Conservation (phyloP, 345 rosid species). For the Ceriops tagal region DNA sequence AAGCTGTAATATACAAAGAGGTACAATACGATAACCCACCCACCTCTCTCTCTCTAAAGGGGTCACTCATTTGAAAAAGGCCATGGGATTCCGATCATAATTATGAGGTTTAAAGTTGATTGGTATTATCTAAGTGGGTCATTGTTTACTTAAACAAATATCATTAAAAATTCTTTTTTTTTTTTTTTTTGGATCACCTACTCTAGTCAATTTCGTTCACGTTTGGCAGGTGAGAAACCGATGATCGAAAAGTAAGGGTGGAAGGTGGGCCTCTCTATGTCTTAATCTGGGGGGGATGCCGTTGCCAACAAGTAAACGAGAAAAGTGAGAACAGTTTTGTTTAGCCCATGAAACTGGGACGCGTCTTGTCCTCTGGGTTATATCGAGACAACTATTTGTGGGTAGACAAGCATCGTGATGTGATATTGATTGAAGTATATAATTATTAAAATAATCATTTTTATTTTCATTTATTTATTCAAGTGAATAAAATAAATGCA, state of each 20-base stretch:
- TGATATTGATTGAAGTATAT: no score
- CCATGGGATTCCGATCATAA: slow-evolving; percentile 6
- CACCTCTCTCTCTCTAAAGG: slow-evolving; percentile 6
- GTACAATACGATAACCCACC: neutral
- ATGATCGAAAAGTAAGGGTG: neutral
- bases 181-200: slow-evolving; percentile 37
- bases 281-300: neutral
- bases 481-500: no score
- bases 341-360: no score
- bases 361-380: no score
- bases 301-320: no score
- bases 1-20: neutral
- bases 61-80: slow-evolving; percentile 28
- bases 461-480: no score
- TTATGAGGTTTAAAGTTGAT: neutral
- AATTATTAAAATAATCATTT: no score
- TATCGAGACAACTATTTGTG: no score
- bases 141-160: slow-evolving; percentile 21
- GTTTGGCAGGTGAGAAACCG: neutral
- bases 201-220: slow-evolving; percentile 24
- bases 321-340: no score
- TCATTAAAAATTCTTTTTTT: neutral
- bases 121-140: slow-evolving; percentile 13
- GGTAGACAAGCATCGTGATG: no score
- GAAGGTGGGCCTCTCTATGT: neutral